Base-by-base conservation (phyloP, 2,329 filamentous ascomycete species). In the Fusarium camptoceras region DNA sequence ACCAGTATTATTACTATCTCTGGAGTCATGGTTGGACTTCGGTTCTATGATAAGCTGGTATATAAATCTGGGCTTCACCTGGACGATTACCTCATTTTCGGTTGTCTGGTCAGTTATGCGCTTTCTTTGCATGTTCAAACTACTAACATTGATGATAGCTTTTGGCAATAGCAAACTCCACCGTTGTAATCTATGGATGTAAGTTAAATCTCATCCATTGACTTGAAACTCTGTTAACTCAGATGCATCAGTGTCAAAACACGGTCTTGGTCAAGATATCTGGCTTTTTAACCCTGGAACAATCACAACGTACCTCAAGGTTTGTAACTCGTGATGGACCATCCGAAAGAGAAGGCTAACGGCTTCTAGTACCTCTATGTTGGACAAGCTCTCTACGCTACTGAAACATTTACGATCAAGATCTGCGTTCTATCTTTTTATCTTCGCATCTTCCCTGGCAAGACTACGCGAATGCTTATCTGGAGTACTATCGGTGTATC, bases 381-480 rank as follows among this genome's bases (percentile, higher is more conserved):
- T 1, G 41, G 56, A 8, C 61, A 66, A 12, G 43, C 37, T 6
- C 10, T 68, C 5, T 66, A 68, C 16, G 64, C 64, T 10, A 43
- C 63, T 3, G 57, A 66, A 0, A 39, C 63, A 0, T 63, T 65
- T 1, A 20, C 34, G 1, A 51, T 56, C 18, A 68, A 68, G 7
- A 48, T 66, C 10, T 53, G 53, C 5, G 50, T 68, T 11, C n/a
- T 61, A 1, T 51, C 62, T 1, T 63, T 68, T 16, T 68, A 56
- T 24, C 63, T 68, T 11, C 63, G 65, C n/a, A 62, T 66, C 15
- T 66, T 68, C 18, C 63, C 53, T 5, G 47, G 49, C 7, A 28
- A 14, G 8, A 22, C 16, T 6, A 51, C 61, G 16, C 63, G 34
- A 22, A 42, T 41, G 10, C 6, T 66, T 1, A 55, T 68, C 14